Evolutionary conservation across 2,329 filamentous ascomycete species (phyloP).

Genomic region (Erysiphe neolycopersici): DNA sequence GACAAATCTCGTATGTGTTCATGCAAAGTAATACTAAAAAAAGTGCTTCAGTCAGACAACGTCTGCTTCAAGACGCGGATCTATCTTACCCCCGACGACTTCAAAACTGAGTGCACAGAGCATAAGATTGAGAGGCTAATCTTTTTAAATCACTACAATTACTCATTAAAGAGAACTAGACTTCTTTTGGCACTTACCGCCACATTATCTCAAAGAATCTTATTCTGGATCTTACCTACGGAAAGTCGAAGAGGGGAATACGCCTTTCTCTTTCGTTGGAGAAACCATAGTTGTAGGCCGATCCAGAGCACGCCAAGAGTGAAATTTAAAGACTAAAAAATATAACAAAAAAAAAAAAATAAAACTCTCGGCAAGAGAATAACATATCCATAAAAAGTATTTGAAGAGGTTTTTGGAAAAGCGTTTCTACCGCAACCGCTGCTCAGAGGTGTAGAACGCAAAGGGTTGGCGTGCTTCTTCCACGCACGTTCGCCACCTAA

Average conservation of each 20-base stretch:
- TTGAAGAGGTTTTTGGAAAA: neutral
- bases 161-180: neutral
- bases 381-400: neutral
- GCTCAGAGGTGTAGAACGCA: neutral
- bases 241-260: conserved; percentile 7
- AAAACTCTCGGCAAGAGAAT: neutral
- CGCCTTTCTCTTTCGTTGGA: conserved; percentile 1
- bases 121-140: neutral
- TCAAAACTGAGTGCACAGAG: neutral
- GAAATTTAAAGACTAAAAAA: no score
- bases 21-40: neutral
- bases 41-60: neutral
- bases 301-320: no score
- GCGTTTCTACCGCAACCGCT: neutral
- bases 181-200: neutral
- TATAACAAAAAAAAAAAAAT: no score
- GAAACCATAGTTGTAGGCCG: neutral
- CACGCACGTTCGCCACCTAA: neutral
- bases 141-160: neutral
- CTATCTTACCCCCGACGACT: neutral
- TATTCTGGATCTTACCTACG: conserved; percentile 3
- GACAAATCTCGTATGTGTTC: neutral
- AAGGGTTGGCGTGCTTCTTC: neutral
- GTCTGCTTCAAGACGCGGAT: neutral
- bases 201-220: neutral